Evolutionary conservation across 78 protist species (phyloP), one percentile per base, ranked within the genome.

Genomic region (Dictyostelium brefeldianum): DNA sequence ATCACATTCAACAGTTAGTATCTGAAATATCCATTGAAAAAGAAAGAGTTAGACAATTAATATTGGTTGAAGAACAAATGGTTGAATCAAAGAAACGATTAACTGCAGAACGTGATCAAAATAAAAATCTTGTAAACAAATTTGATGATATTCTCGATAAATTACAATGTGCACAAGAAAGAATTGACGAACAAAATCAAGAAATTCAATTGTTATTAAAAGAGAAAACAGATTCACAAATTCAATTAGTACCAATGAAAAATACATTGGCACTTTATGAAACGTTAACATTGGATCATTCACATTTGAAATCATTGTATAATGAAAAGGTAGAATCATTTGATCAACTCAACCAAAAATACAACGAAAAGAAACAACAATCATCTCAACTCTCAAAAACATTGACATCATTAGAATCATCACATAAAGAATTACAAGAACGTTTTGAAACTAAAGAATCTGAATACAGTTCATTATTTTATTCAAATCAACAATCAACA

Each of bases 191-290:
- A 41, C 91, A 83, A 36, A 31, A 83, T 15, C 81, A 83, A 56
- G 91, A 83, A 51, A 83, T 83, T 20, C 25, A 69, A 5, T 59
- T 70, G 14, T 53, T 83, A 20, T 43, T 83, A 14, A 83, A 83
- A 73, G 81, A 83, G 65, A 83, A 83, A 62, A 51, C 70, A 22
- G 91, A 83, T 12, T 69, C 91, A 6, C 91, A 83, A 29, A 75
- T 83, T 54, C 81, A 70, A 43, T 50, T 83, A 46, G 80, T 59
- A 10, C 91, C 91, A 12, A 22, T 73, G 7, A 48, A 71, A 51
- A 17, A 22, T 27, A 20, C 50, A 1, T 7, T 51, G 3, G 9
- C 22, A 4, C 5, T 54, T 4, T 50, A 54, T 14, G 91, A 83
- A 12, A 50, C 64, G 1, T 12, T 83, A n/a, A 43, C 53, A 12